Evolutionary conservation across 2,329 filamentous ascomycete genomes (phyloP).

Genomic region (Westerdykella aurantiaca): DNA sequence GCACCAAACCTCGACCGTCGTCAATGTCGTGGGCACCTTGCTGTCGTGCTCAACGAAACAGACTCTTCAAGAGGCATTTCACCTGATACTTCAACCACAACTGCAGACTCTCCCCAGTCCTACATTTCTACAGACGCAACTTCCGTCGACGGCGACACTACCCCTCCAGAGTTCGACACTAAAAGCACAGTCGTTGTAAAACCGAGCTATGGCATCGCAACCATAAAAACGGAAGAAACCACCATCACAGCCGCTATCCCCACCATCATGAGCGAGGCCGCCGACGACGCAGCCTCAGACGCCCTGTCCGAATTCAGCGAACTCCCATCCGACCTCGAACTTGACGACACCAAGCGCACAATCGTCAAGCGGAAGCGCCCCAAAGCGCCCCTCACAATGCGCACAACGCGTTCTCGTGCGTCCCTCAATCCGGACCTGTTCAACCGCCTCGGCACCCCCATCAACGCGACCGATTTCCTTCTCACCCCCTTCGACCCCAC

Average conservation of each 20-base stretch:
- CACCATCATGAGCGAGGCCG: constrained; percentile 2
- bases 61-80: constrained; percentile 24
- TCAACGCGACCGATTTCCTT: constrained; percentile 13
- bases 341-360: constrained; percentile 34
- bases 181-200: constrained; percentile 10
- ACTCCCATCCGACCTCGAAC: constrained; percentile 33
- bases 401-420: constrained; percentile 34
- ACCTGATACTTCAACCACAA: constrained; percentile 20
- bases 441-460: constrained; percentile 25
- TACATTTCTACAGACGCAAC: constrained; percentile 35
- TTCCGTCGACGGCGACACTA: constrained; percentile 31
- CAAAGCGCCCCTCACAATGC: constrained; percentile 16
- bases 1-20: constrained; percentile 26
- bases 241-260: constrained; percentile 26
- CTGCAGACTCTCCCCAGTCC: constrained; percentile 30
- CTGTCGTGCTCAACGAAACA: constrained; percentile 24
- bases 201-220: constrained; percentile 25
- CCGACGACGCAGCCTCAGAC: constrained; percentile 23
- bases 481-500: constrained; percentile 14
- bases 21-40: constrained; percentile 28
- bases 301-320: constrained; percentile 36
- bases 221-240: constrained; percentile 24
- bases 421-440: constrained; percentile 17
- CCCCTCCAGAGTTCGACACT: constrained; percentile 13
- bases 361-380: constrained; percentile 33